Evolutionary conservation across 352 stramenopile genomes (phyloP).

Genomic region (Pythium periplocum): DNA sequence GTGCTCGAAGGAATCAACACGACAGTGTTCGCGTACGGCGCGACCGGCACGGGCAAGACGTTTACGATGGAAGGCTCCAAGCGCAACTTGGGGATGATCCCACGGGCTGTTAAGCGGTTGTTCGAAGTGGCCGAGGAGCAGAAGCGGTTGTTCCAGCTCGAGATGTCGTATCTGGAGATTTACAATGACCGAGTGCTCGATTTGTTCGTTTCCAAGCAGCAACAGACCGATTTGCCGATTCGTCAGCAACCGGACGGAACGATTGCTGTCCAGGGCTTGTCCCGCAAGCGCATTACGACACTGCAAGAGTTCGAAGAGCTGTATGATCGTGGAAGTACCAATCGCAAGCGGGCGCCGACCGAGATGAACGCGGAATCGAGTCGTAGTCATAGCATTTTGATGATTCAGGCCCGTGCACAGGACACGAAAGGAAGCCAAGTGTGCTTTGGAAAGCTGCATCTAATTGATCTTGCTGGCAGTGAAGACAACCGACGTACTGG

Average conservation of each 20-base stretch:
- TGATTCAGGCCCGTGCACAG: constrained; percentile 30
- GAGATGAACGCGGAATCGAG: constrained; percentile 66
- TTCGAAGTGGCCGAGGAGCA: constrained; percentile 32
- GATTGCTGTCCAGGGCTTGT: constrained; percentile 30
- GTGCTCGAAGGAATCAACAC: constrained; percentile 41
- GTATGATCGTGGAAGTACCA: constrained; percentile 19
- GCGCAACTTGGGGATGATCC: constrained; percentile 44
- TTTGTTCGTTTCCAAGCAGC: constrained; percentile 36
- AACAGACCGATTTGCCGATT: constrained; percentile 26
- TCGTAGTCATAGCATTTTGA: constrained; percentile 80
- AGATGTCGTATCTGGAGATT: constrained; percentile 77
- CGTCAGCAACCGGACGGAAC: constrained; percentile 30
- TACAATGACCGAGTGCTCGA: constrained; percentile 88
- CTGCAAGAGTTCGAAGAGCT: constrained; percentile 29
- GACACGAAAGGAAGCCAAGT: constrained; percentile 11
- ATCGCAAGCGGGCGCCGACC: constrained; percentile 30
- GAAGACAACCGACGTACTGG: constrained; percentile 30
- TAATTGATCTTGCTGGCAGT: constrained; percentile 39
- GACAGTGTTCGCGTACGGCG: constrained; percentile 54
- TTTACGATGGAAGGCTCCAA: constrained; percentile 64
- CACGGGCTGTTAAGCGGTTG: constrained; percentile 32
- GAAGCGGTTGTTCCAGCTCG: constrained; percentile 21
- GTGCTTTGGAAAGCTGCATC: constrained; percentile 26
- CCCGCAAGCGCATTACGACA: constrained; percentile 20
- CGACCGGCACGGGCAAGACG: constrained; percentile 56